phyloP scores from a whole-genome alignment of 2,329 filamentous ascomycete genomes.

The Cladosporium cucumerinum region DNA sequence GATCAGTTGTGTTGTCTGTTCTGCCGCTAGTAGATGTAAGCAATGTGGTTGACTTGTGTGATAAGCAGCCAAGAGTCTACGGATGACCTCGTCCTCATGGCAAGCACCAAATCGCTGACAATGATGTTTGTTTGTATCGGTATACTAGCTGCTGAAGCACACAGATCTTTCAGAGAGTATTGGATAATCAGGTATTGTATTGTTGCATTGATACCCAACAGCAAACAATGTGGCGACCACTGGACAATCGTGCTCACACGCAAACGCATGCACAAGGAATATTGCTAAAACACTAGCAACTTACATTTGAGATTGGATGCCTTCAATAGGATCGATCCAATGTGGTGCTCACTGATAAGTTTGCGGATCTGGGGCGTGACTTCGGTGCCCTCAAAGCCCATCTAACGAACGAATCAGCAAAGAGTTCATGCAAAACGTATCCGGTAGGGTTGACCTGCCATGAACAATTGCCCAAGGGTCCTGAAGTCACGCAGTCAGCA shows the following conservation, averaged over 20 bases:
- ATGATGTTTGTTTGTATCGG: neutral
- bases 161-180: neutral
- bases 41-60: neutral
- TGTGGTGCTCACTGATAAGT: constrained; percentile 77
- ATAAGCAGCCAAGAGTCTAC: neutral
- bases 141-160: neutral
- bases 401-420: constrained; percentile 47
- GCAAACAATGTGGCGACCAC: neutral
- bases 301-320: constrained; percentile 81
- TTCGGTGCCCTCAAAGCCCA: constrained; percentile 82
- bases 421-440: constrained; percentile 8
- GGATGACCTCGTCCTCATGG: neutral
- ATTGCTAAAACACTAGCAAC: neutral
- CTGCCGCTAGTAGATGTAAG: constrained; percentile 64
- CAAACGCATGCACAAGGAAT: neutral
- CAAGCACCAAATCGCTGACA: neutral
- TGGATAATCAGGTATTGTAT: neutral
- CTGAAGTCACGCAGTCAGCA: constrained; percentile 30
- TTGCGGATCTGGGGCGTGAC: constrained; percentile 78
- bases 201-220: neutral
- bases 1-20: constrained; percentile 82
- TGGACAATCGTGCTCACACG: neutral
- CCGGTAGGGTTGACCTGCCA: constrained; percentile 24
- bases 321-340: constrained; percentile 82
- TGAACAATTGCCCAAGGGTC: constrained; percentile 44